Conservation (phyloP, 2,329 filamentous ascomycete genomes). For the Xylaria sp. region DNA sequence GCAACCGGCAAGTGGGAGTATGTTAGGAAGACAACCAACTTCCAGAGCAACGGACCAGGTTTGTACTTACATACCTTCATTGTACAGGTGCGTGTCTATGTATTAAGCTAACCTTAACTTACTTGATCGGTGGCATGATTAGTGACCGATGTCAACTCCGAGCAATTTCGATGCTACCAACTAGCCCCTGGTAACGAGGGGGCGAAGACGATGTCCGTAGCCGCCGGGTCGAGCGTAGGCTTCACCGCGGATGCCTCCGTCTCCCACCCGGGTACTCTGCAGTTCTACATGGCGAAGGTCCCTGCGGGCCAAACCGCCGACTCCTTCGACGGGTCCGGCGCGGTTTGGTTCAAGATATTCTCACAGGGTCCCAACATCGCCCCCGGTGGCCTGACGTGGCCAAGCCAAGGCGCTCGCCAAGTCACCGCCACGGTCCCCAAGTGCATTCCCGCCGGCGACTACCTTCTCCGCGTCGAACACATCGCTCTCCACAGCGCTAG, state of each 20-base stretch:
- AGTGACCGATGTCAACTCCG: conserved; percentile 50
- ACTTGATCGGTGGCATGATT: conserved; percentile 3
- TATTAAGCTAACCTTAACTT: not conserved
- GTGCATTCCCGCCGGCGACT: conserved; percentile 51
- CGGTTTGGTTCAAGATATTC: conserved; percentile 50
- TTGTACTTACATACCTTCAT: not conserved
- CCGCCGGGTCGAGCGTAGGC: conserved; percentile 48
- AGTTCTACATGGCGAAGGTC: conserved; percentile 46
- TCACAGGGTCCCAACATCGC: conserved; percentile 44
- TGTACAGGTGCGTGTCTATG: not conserved
- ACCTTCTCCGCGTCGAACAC: conserved; percentile 53
- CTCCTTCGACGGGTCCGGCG: conserved; percentile 42
- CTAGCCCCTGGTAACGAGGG: conserved; percentile 44
- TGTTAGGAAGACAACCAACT: conserved; percentile 53
- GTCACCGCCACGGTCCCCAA: conserved; percentile 46
- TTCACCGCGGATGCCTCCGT: conserved; percentile 48
- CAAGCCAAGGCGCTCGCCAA: conserved; percentile 42
- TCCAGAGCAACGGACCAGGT: conserved; percentile 50
- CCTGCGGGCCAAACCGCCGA: conserved; percentile 42
- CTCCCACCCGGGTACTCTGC: conserved; percentile 45
- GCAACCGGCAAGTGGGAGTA: conserved; percentile 48
- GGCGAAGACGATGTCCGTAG: conserved; percentile 45
- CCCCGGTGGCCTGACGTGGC: conserved; percentile 43
- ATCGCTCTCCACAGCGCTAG: conserved; percentile 50
- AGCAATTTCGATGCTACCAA: conserved; percentile 56